Base-by-base conservation (phyloP, 2,329 filamentous ascomycete species). In the Sporothrix pseudoabietina region DNA sequence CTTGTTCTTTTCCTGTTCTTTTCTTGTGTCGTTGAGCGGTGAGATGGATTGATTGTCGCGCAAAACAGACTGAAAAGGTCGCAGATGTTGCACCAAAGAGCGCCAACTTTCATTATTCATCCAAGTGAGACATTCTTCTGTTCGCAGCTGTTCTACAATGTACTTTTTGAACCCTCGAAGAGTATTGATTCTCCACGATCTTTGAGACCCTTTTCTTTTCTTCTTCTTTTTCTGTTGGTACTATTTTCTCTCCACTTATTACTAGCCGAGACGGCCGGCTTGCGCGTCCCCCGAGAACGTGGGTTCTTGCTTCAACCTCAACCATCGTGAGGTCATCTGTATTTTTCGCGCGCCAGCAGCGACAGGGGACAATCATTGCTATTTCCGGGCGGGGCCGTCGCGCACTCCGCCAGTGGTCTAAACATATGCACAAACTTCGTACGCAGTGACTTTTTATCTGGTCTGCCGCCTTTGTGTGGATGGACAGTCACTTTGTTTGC, bases 301-400 rank as follows among this genome's bases (percentile, higher is more conserved):
- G 41, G 44, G 39, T 16, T 44, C 61, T 65, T 44, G 41, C 44
- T 49, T 49, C 19, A 5, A 3, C 2, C 12, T 55, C 52, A 2
- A 14, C 44, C 63, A 66, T 66, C 41, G 65, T n/a, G 44, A 68
- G 65, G 65, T 52, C 65, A 49, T 49, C 66, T 52, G 47, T 22
- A n/a, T 22, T 22, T 22, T 26, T n/a, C 7, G 19, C 44, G 44
- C 44, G 44, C 16, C 22, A 16, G 12, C 10, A 32, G 35, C 35
- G 22, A 26, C 63, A 32, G 26, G 41, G 26, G 4, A 55, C 41
- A 32, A 39, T 69, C 66, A 10, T 39, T 54, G 19, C 47, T 69
- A 55, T 69, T 54, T 69, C 47, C 66, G 47, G 66, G 66, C 47
- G 66, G 65, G 66, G 30, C 44, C 47, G 66, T 69, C 26, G 65